A percentile compares a stretch with the other conserved stretches of the same genome.
phyloP scores from a whole-genome alignment of 1,284 basidiomycete genomes.

The Fomitopsis schrenkii region DNA sequence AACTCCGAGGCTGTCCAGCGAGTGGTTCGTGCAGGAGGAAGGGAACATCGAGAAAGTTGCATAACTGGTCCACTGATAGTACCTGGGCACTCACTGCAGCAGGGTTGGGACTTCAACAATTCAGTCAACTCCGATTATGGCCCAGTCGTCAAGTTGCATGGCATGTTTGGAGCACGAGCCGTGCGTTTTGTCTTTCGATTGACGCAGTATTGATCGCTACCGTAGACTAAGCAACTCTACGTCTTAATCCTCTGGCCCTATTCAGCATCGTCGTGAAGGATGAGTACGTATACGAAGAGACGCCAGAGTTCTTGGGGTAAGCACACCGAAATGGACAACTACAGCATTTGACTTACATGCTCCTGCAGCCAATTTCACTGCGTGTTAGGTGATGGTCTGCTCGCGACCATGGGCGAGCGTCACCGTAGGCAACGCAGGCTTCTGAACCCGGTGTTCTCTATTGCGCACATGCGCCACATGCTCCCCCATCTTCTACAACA shows the following conservation, averaged over 20 bases:
- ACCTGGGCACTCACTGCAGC: too few species aligned
- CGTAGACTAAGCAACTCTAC: conserved; percentile 13
- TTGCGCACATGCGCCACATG: conserved; percentile 21
- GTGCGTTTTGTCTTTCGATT: background rate
- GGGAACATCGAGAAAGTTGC: too few species aligned
- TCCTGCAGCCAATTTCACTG: conserved; percentile 3
- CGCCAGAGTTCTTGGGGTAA: conserved; percentile 11
- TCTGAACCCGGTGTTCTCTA: conserved; percentile 23
- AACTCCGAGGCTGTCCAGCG: too few species aligned
- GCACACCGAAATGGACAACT: background rate
- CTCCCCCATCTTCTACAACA: conserved; percentile 14
- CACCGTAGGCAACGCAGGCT: conserved; percentile 23
- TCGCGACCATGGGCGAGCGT: conserved; percentile 16
- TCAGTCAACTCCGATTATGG: conserved; percentile 12
- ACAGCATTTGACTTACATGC: background rate
- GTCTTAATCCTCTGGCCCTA: conserved; percentile 15
- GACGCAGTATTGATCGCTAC: background rate
- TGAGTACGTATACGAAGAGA: conserved; percentile 12
- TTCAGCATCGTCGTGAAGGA: conserved; percentile 14
- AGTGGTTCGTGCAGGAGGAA: too few species aligned
- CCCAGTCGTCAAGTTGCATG: conserved; percentile 8
- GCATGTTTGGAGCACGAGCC: conserved; percentile 12
- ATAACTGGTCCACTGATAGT: too few species aligned
- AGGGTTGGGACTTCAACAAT: conserved; percentile 14
- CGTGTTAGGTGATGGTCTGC: conserved; percentile 14